Evolutionary conservation across 495 filamentous ascomycete genomes (phyloP).

Genomic region (Entonaema liquescens): DNA sequence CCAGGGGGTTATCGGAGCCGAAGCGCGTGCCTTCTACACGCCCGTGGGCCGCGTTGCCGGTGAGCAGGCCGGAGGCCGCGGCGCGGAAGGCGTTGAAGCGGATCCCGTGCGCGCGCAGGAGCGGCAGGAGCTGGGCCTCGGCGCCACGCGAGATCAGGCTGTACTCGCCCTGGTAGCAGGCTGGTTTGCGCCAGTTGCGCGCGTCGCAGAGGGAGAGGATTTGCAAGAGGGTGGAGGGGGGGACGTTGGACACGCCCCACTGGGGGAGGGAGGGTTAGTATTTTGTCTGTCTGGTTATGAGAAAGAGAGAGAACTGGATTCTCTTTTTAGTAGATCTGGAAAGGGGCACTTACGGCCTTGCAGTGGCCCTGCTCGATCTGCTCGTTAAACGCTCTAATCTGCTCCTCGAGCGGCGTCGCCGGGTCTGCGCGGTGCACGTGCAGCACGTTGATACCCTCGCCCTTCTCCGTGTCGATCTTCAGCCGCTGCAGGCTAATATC

Average conservation of each 20-base stretch:
- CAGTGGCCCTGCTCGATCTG: slow-evolving; percentile 42
- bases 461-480: slow-evolving; percentile 10
- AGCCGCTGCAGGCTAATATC: slow-evolving; percentile 32
- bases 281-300: too few species aligned
- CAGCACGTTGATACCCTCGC: slow-evolving; percentile 35
- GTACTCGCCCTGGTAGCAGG: slow-evolving; percentile 56
- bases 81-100: slow-evolving; percentile 58
- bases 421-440: slow-evolving; percentile 50
- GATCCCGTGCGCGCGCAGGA: slow-evolving; percentile 59
- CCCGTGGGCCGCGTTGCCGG: slow-evolving; percentile 47
- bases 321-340: not conserved
- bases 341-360: slow-evolving; percentile 32
- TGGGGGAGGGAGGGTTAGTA: not conserved
- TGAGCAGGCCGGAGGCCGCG: slow-evolving; percentile 57
- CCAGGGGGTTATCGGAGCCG: slow-evolving; percentile 39
- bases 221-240: slow-evolving; percentile 39
- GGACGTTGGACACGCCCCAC: slow-evolving; percentile 56
- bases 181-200: slow-evolving; percentile 51
- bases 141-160: slow-evolving; percentile 50
- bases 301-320: too few species aligned
- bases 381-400: slow-evolving; percentile 45
- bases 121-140: slow-evolving; percentile 52
- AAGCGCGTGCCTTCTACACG: slow-evolving; percentile 54
- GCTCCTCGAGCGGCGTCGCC: slow-evolving; percentile 46
- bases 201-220: slow-evolving; percentile 51